Evolutionary conservation across 164 flowering plant species (phyloP).

Genomic region (Magnolia sinica): DNA sequence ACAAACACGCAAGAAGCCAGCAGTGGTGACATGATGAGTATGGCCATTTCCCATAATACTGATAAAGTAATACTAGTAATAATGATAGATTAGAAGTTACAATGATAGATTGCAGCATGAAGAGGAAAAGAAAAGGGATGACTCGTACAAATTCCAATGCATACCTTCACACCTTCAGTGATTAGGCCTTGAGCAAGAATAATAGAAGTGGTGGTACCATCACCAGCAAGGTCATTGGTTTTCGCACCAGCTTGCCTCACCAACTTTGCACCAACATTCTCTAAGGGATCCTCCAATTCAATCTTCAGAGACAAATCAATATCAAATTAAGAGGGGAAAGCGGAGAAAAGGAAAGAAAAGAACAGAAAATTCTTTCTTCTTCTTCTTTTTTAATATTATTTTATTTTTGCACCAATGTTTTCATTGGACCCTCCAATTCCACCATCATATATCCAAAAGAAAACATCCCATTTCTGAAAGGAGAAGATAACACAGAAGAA

Average conservation of each 20-base stretch:
- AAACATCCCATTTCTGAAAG: not conserved
- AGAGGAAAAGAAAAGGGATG: too few species aligned
- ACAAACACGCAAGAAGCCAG: not conserved
- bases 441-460: not conserved
- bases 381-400: not conserved
- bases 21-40: not conserved
- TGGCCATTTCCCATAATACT: not conserved
- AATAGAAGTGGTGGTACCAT: slow-evolving; percentile 85
- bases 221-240: slow-evolving; percentile 90
- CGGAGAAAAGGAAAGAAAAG: not conserved
- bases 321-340: not conserved
- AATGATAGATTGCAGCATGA: not conserved
- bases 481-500: not conserved
- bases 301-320: slow-evolving; percentile 35
- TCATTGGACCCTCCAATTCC: not conserved
- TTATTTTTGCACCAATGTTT: not conserved
- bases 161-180: slow-evolving; percentile 82
- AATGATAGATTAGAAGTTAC: not conserved
- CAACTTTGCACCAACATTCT: slow-evolving; percentile 83
- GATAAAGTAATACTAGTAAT: not conserved
- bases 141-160: not conserved
- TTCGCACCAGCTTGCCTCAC: slow-evolving; percentile 90
- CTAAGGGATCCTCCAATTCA: slow-evolving; percentile 83
- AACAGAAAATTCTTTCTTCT: not conserved
- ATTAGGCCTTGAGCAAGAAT: slow-evolving; percentile 86